A percentile compares a stretch with the other conserved stretches of the same genome.
These are phyloP conservation scores for Hirsutella thompsonii DNA, from an alignment of 2,329 filamentous ascomycete genomes.

Conservation along the genomic window DNA sequence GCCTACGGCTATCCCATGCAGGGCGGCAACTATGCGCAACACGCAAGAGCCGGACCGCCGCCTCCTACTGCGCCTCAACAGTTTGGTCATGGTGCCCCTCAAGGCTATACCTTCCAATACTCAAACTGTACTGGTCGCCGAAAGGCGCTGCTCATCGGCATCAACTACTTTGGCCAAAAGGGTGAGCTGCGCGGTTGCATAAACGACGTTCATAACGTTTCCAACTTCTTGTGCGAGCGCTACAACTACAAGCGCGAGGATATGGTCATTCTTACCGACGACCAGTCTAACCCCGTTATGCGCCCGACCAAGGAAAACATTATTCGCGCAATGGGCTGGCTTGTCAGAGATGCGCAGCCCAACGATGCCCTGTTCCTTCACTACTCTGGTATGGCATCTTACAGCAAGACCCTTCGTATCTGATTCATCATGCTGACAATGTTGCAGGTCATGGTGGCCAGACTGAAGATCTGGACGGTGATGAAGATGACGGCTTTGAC, in stretches of 20 bases:
- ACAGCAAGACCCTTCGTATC: not conserved
- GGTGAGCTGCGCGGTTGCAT: slow-evolving; percentile 66
- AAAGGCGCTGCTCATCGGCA: slow-evolving; percentile 65
- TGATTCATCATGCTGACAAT: slow-evolving; percentile 1
- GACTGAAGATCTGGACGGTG: slow-evolving; percentile 58
- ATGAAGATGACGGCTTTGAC: slow-evolving; percentile 67
- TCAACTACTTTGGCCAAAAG: slow-evolving; percentile 67
- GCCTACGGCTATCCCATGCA: slow-evolving; percentile 32
- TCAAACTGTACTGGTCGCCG: slow-evolving; percentile 60
- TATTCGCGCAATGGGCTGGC: slow-evolving; percentile 61
- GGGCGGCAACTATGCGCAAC: slow-evolving; percentile 12
- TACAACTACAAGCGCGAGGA: slow-evolving; percentile 65
- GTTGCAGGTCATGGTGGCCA: slow-evolving; percentile 60
- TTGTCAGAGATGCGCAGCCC: slow-evolving; percentile 56
- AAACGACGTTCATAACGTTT: slow-evolving; percentile 71
- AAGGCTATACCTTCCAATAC: slow-evolving; percentile 62
- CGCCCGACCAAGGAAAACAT: slow-evolving; percentile 68
- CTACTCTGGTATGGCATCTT: slow-evolving; percentile 45
- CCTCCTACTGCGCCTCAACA: slow-evolving; percentile 38
- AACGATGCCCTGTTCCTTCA: slow-evolving; percentile 71
- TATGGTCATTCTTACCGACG: slow-evolving; percentile 69
- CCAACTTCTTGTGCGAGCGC: slow-evolving; percentile 52
- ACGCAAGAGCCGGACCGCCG: slow-evolving; percentile 22
- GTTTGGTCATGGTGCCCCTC: slow-evolving; percentile 56
- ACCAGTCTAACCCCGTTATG: slow-evolving; percentile 56